A percentile compares a stretch with the other conserved stretches of the same genome.
These are phyloP conservation scores for Fusarium torreyae DNA, from an alignment of 2,329 filamentous ascomycete genomes.

Conservation along the genomic window DNA sequence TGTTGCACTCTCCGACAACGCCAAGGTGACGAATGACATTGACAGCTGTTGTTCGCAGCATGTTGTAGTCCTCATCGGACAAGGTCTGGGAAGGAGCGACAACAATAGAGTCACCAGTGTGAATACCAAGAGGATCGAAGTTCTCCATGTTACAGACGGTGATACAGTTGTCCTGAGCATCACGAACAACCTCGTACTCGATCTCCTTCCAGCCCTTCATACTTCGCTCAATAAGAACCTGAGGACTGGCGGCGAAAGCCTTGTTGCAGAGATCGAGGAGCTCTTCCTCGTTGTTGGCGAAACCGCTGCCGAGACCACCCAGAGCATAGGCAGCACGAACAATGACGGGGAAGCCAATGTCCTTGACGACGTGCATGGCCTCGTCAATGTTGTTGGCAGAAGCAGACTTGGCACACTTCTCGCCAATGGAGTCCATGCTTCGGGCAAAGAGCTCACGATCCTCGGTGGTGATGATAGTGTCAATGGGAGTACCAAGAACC, in stretches of 20 bases:
- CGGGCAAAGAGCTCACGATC: constrained; percentile 97
- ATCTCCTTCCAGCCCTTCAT: constrained; percentile 99
- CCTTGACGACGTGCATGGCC: constrained; percentile 87
- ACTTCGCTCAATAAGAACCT: constrained; percentile 95
- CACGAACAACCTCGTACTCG: constrained; percentile 97
- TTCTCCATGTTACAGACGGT: constrained; percentile 99
- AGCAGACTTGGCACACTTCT: constrained; percentile 97
- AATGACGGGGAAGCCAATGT: constrained; percentile 97
- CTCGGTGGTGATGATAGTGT: constrained; percentile 98
- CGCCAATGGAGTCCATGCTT: constrained; percentile 98
- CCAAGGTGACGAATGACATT: constrained; percentile 98
- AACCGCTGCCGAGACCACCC: constrained; percentile 94
- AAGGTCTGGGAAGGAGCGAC: constrained; percentile 97
- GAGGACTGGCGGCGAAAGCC: constrained; percentile 93
- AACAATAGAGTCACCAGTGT: constrained; percentile 98
- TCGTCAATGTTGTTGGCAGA: constrained; percentile 92
- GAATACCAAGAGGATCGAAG: constrained; percentile 97
- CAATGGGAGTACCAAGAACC: constrained; percentile 95
- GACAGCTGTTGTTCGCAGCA: constrained; percentile 96
- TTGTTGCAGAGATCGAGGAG: constrained; percentile 92
- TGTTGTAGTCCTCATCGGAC: constrained; percentile 98
- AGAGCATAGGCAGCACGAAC: constrained; percentile 96
- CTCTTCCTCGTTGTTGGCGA: constrained; percentile 89
- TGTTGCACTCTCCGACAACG: constrained; percentile 98
- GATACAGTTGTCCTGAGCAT: constrained; percentile 97